These are phyloP conservation scores for Marchantia polymorpha DNA, from an alignment of 225 moss, liverwort and hornwort genomes.

Conservation along the genomic window DNA sequence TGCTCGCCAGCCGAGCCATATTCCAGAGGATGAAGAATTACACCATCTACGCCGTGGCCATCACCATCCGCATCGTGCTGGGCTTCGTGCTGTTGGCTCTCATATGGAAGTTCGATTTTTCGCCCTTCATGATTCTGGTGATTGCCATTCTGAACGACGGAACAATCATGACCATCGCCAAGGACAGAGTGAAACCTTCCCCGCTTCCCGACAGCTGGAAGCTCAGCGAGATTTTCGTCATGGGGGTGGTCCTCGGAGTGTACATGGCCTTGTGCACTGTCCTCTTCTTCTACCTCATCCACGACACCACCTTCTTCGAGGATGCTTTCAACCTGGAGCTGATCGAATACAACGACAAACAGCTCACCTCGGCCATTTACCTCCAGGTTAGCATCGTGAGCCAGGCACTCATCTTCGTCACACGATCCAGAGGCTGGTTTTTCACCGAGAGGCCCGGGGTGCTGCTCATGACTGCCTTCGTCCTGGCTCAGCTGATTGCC, in stretches of 20 bases:
- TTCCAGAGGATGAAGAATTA: slow-evolving; percentile 46
- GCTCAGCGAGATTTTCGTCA: slow-evolving; percentile 38
- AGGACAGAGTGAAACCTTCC: slow-evolving; percentile 38
- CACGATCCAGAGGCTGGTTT: slow-evolving; percentile 22
- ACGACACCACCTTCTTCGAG: slow-evolving; percentile 25
- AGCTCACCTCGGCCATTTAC: slow-evolving; percentile 21
- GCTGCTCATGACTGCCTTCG: slow-evolving; percentile 18
- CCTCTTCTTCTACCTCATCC: slow-evolving; percentile 27
- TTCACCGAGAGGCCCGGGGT: slow-evolving; percentile 12
- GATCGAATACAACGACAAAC: slow-evolving; percentile 1
- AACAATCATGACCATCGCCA: slow-evolving; percentile 46
- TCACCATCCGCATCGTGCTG: slow-evolving; percentile 41
- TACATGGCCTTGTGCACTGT: slow-evolving; percentile 33
- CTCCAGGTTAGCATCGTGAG: slow-evolving; percentile 24
- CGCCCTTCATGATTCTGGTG: slow-evolving; percentile 43
- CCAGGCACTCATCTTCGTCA: slow-evolving; percentile 22
- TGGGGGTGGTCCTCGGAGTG: slow-evolving; percentile 32
- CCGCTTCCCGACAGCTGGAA: slow-evolving; percentile 41
- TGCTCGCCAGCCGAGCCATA: slow-evolving; percentile 39
- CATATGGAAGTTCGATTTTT: slow-evolving; percentile 40
- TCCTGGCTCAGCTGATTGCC: slow-evolving; percentile 20
- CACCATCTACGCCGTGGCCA: slow-evolving; percentile 43
- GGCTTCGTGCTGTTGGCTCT: slow-evolving; percentile 37
- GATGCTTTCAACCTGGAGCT: neutral
- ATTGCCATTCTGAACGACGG: slow-evolving; percentile 45